A percentile compares a stretch with the other conserved stretches of the same genome.
Evolutionary conservation across 2,329 filamentous ascomycete genomes (phyloP).

Genomic region (Fusarium sp.): DNA sequence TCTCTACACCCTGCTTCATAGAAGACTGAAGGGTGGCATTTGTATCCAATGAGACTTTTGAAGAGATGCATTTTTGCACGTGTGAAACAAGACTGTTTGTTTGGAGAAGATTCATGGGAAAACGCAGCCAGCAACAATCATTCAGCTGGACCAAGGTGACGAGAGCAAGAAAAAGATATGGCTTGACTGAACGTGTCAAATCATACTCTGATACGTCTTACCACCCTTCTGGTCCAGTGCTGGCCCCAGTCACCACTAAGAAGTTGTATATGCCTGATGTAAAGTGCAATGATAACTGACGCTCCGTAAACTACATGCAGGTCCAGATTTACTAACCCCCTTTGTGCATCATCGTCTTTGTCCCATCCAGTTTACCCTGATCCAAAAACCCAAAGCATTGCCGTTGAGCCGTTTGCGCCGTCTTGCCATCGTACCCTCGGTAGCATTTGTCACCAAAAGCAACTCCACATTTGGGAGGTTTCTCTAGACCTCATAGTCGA

Average conservation of each 20-base stretch:
- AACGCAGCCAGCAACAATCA: too few species aligned
- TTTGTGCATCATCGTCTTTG: not conserved
- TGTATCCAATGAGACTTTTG: too few species aligned
- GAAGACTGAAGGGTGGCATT: not conserved
- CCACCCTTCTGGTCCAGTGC: not conserved
- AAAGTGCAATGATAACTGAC: not conserved
- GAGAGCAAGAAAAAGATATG: not conserved
- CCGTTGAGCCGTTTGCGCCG: conserved; percentile 13
- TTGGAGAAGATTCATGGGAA: not conserved
- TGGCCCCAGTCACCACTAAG: not conserved
- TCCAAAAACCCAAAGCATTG: conserved; percentile 2
- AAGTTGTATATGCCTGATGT: not conserved
- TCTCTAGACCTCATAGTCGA: conserved; percentile 35
- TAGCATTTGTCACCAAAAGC: conserved; percentile 4
- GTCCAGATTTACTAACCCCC: not conserved
- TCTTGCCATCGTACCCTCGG: not conserved
- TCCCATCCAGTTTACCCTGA: conserved; percentile 5
- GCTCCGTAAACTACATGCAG: conserved; percentile 1
- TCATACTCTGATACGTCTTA: not conserved
- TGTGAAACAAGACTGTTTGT: not conserved
- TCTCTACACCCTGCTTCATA: not conserved
- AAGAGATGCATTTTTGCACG: not conserved
- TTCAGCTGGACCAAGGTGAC: not conserved
- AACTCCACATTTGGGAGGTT: not conserved
- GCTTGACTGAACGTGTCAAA: not conserved